Evolutionary conservation across 169 alveolate species (phyloP).

Genomic region (Plasmodium gallinaceum): DNA sequence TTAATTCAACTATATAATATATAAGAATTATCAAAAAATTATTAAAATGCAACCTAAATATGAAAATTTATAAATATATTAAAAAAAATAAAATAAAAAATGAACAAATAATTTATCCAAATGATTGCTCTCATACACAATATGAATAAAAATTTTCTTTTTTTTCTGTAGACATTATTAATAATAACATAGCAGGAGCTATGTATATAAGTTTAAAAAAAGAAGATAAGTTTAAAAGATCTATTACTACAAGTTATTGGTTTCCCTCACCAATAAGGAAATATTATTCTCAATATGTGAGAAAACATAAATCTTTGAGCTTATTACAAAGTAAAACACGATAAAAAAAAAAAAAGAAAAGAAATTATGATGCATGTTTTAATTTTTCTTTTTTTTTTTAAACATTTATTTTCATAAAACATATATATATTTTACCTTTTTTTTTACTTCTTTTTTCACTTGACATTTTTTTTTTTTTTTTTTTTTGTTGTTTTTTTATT

Average conservation of each 20-base stretch:
- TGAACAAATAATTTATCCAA: too few relatives aligned
- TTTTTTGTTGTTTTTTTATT: background rate
- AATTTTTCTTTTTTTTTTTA: background rate
- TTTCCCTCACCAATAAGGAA: slow-evolving; percentile 43
- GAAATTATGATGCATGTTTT: too few relatives aligned
- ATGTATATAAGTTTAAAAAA: slow-evolving; percentile 39
- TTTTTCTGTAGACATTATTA: slow-evolving; percentile 26
- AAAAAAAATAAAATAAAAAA: too few relatives aligned
- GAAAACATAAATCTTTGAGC: background rate
- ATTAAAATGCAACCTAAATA: too few relatives aligned
- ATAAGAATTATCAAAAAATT: too few relatives aligned
- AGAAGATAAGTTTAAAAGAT: slow-evolving; percentile 9
- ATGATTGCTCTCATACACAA: too few relatives aligned
- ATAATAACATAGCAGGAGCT: slow-evolving; percentile 24
- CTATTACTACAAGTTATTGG: slow-evolving; percentile 38
- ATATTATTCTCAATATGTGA: slow-evolving; percentile 31
- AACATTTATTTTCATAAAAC: background rate
- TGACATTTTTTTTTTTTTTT: background rate
- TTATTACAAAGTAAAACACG: slow-evolving; percentile 29
- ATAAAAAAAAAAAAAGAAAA: background rate
- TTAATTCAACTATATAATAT: too few relatives aligned
- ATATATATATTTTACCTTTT: background rate
- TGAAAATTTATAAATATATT: too few relatives aligned
- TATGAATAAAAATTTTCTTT: background rate
- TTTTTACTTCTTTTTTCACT: background rate